Conservation (phyloP, 768 basidiomycete species). For the Mycena crocata region DNA sequence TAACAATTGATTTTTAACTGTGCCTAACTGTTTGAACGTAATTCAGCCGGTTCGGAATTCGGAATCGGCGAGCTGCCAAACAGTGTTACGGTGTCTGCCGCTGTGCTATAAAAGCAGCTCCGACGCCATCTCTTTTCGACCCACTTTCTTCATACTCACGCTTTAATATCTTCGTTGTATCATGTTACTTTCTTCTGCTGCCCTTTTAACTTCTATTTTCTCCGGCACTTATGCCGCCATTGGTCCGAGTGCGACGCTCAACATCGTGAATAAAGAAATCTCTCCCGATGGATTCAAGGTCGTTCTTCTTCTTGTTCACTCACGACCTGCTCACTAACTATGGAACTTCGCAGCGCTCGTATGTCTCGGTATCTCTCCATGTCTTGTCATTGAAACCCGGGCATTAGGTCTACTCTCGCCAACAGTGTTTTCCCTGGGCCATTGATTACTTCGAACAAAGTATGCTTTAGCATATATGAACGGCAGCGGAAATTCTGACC, state of each 20-base stretch:
- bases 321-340: neutral
- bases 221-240: conserved; percentile 28
- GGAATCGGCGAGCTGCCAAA: too few relatives aligned
- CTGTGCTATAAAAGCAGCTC: neutral
- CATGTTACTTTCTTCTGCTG: neutral
- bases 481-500: neutral
- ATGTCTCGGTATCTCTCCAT: too few relatives aligned
- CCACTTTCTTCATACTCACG: neutral
- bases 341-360: neutral
- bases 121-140: too few relatives aligned
- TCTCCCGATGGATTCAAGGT: conserved; percentile 26
- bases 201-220: neutral
- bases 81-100: neutral
- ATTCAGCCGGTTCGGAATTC: too few relatives aligned
- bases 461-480: neutral
- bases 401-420: conserved; percentile 55
- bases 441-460: conserved; percentile 50
- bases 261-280: conserved; percentile 15
- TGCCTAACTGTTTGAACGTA: too few relatives aligned
- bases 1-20: too few relatives aligned
- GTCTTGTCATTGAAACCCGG: too few relatives aligned
- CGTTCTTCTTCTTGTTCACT: conserved; percentile 1
- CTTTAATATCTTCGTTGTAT: neutral
- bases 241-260: conserved; percentile 36
- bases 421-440: conserved; percentile 52